These are phyloP conservation scores for Exsudoporus floridanus DNA, from an alignment of 1,284 basidiomycete genomes.

Conservation along the genomic window DNA sequence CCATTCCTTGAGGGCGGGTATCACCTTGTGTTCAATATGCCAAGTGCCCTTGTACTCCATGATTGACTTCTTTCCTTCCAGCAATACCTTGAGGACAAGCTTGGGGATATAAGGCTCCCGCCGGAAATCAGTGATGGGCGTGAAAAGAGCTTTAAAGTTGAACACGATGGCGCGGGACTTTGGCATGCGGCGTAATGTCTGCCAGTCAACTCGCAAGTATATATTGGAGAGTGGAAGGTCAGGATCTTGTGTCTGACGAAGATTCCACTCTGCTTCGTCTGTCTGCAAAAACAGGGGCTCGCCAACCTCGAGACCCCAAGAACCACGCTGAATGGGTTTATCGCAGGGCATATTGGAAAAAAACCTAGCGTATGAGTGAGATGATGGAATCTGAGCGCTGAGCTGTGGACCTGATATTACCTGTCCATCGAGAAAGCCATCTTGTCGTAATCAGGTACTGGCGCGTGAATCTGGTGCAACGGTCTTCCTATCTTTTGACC, in stretches of 20 bases:
- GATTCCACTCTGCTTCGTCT: constrained; percentile 36
- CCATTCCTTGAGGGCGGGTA: constrained; percentile 48
- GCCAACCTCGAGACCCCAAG: constrained; percentile 50
- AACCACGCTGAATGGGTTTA: constrained; percentile 51
- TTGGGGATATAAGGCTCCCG: constrained; percentile 48
- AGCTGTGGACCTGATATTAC: constrained; percentile 26
- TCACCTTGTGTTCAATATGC: constrained; percentile 42
- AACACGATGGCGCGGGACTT: constrained; percentile 47
- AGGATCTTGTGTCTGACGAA: constrained; percentile 36
- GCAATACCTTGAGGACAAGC: constrained; percentile 42
- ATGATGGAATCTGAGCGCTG: background rate
- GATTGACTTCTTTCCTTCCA: constrained; percentile 40
- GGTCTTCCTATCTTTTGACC: constrained; percentile 46
- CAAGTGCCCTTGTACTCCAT: constrained; percentile 45
- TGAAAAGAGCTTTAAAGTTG: constrained; percentile 54
- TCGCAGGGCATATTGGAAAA: constrained; percentile 47
- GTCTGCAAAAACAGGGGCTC: constrained; percentile 46
- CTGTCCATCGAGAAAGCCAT: constrained; percentile 50
- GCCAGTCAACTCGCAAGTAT: constrained; percentile 52
- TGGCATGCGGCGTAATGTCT: constrained; percentile 50
- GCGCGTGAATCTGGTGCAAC: constrained; percentile 45
- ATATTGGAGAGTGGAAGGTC: constrained; percentile 42
- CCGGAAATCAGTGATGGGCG: constrained; percentile 43
- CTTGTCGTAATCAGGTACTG: constrained; percentile 50
- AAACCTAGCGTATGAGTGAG: constrained; percentile 34